Percentiles rank a stretch among this genome's conserved stretches.
Conservation (phyloP, 164 flowering plant species). For the Nymphaea thermarum region DNA sequence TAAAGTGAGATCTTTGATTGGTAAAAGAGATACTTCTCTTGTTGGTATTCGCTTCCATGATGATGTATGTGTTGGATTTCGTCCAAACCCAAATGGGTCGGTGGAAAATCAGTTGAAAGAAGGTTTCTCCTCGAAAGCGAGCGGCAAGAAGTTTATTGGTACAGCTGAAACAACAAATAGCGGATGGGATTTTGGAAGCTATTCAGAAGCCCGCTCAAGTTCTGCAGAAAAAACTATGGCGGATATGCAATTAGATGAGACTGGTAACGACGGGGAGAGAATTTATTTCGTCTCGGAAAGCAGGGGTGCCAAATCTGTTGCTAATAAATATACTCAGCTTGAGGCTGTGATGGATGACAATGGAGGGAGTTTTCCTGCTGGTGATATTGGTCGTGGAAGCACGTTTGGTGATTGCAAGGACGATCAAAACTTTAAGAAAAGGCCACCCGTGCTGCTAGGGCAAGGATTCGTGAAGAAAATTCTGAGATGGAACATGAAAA, state of each 20-base stretch:
- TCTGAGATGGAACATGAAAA: constrained; percentile 3
- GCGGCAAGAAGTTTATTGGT: neutral
- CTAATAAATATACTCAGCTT: neutral
- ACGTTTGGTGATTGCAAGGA: constrained; percentile 5
- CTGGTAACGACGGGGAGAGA: neutral
- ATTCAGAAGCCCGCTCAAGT: neutral
- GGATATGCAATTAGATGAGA: neutral
- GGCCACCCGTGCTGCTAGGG: constrained; percentile 1
- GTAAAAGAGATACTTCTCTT: neutral
- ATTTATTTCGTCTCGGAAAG: neutral
- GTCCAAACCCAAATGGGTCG: constrained; percentile 3
- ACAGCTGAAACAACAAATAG: neutral
- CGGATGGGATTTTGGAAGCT: neutral
- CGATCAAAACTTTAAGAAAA: neutral
- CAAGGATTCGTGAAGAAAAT: constrained; percentile 4
- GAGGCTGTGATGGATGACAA: neutral
- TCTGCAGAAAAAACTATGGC: neutral
- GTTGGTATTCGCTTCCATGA: neutral
- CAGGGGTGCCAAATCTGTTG: constrained; percentile 1
- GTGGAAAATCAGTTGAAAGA: neutral
- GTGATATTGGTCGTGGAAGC: neutral
- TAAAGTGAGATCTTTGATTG: neutral
- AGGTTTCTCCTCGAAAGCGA: neutral
- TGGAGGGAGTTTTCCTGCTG: neutral
- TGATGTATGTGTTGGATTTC: neutral